A percentile compares a stretch with the other conserved stretches of the same genome.
phyloP scores from a whole-genome alignment of 495 filamentous ascomycete genomes.

The Viridothelium virens region DNA sequence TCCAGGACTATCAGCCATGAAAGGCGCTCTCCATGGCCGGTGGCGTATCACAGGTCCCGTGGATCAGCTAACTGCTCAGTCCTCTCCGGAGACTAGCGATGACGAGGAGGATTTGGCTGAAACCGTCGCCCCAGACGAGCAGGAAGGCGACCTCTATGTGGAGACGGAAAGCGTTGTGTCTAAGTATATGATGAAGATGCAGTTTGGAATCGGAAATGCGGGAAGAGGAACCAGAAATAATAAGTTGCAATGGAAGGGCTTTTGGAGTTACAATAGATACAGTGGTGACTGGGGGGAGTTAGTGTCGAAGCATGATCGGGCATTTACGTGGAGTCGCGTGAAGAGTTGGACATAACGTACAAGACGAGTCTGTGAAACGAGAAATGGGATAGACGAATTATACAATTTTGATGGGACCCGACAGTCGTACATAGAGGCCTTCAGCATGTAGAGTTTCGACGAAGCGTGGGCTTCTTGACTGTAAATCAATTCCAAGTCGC shows the following conservation, averaged over 20 bases:
- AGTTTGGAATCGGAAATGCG: slow-evolving; percentile 56
- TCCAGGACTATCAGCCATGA: slow-evolving; percentile 39
- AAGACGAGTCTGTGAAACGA: background rate
- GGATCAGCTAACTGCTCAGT: background rate
- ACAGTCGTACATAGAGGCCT: too few species aligned
- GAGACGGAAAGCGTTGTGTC: slow-evolving; percentile 75
- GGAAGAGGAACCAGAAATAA: slow-evolving; percentile 58
- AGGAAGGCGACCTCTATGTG: slow-evolving; percentile 59
- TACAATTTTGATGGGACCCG: background rate
- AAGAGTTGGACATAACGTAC: slow-evolving; percentile 46
- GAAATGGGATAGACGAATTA: background rate
- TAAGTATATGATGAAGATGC: slow-evolving; percentile 76
- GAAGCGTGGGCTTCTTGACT: too few species aligned
- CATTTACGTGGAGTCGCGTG: slow-evolving; percentile 84
- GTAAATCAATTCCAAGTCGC: too few species aligned
- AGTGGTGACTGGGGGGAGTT: slow-evolving; percentile 91
- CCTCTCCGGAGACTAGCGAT: background rate
- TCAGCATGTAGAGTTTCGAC: too few species aligned
- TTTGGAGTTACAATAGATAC: slow-evolving; percentile 82
- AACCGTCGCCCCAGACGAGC: slow-evolving; percentile 23
- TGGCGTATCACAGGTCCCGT: slow-evolving; percentile 49
- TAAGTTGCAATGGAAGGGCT: slow-evolving; percentile 81
- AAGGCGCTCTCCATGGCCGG: slow-evolving; percentile 52
- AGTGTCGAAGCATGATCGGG: slow-evolving; percentile 68
- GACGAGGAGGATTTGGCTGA: slow-evolving; percentile 8